Evolutionary conservation across 345 rosid species (phyloP).

Genomic region (Euclidium syriacum): DNA sequence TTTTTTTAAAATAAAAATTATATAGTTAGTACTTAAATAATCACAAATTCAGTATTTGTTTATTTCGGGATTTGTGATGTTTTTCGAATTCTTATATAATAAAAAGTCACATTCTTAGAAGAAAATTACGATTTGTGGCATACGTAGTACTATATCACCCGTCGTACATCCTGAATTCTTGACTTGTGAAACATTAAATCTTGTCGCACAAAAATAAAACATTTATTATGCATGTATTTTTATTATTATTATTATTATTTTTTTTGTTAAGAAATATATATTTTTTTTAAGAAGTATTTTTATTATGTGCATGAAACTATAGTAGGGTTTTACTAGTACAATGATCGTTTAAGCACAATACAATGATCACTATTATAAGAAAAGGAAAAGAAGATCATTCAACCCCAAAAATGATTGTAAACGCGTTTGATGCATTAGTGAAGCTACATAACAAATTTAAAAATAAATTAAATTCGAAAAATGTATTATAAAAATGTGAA

Average conservation of each 20-base stretch:
- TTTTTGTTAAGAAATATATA: too few relatives aligned
- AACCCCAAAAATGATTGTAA: too few relatives aligned
- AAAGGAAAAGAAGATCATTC: too few relatives aligned
- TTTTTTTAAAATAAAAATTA: too few relatives aligned
- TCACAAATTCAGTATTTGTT: neutral
- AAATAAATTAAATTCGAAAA: too few relatives aligned
- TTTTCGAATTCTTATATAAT: neutral
- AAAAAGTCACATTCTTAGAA: neutral
- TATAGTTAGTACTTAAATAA: neutral
- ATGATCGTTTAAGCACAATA: too few relatives aligned
- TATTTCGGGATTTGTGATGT: neutral
- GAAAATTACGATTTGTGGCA: neutral
- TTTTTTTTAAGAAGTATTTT: too few relatives aligned
- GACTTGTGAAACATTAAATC: constrained; percentile 1
- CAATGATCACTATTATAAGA: too few relatives aligned
- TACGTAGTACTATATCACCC: neutral
- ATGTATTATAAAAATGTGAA: too few relatives aligned
- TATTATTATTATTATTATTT: neutral
- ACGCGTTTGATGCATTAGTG: neutral
- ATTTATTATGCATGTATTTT: neutral
- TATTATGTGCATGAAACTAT: too few relatives aligned
- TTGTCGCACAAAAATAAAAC: neutral
- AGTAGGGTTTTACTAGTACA: too few relatives aligned
- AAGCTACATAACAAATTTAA: neutral
- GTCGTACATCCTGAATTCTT: neutral